Percentiles rank a stretch among this genome's conserved stretches.
These are phyloP conservation scores for Colletotrichum eremochloae DNA, from an alignment of 2,329 filamentous ascomycete species.

Conservation along the genomic window DNA sequence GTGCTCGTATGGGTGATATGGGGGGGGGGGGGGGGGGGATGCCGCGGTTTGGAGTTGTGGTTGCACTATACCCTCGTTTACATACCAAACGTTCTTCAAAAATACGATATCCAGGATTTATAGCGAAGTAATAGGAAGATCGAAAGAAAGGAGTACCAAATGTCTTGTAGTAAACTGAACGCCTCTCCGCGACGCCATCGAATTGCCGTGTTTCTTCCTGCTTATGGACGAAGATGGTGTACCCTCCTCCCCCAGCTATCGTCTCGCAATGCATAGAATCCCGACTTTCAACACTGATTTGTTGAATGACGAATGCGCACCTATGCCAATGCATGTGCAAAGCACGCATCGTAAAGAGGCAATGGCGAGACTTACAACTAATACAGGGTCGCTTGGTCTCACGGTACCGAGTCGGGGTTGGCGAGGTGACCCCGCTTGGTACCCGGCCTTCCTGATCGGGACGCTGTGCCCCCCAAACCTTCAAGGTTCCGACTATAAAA, in stretches of 20 bases:
- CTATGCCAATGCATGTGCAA: background rate
- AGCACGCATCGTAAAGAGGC: background rate
- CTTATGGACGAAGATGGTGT: background rate
- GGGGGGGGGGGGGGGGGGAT: background rate
- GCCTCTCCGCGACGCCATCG: background rate
- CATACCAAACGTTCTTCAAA: background rate
- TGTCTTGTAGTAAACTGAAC: background rate
- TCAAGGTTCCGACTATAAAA: slow-evolving; percentile 2
- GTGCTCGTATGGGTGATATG: background rate
- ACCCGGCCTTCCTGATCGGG: slow-evolving; percentile 20
- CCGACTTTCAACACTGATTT: background rate
- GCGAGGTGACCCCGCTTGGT: slow-evolving; percentile 4
- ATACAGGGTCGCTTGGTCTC: background rate
- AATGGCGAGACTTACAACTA: background rate
- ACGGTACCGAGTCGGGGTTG: background rate
- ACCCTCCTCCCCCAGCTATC: background rate
- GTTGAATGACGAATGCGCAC: background rate
- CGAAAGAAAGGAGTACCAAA: background rate
- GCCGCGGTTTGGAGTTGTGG: background rate
- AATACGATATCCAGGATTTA: background rate
- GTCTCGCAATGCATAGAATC: background rate
- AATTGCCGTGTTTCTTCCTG: background rate
- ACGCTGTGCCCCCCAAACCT: slow-evolving; percentile 6
- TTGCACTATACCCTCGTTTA: slow-evolving; percentile 18
- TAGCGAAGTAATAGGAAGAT: background rate